A percentile compares a stretch with the other conserved stretches of the same genome.
These are phyloP conservation scores for Chondrostereum purpureum DNA, from an alignment of 1,284 basidiomycete genomes.

Conservation along the genomic window DNA sequence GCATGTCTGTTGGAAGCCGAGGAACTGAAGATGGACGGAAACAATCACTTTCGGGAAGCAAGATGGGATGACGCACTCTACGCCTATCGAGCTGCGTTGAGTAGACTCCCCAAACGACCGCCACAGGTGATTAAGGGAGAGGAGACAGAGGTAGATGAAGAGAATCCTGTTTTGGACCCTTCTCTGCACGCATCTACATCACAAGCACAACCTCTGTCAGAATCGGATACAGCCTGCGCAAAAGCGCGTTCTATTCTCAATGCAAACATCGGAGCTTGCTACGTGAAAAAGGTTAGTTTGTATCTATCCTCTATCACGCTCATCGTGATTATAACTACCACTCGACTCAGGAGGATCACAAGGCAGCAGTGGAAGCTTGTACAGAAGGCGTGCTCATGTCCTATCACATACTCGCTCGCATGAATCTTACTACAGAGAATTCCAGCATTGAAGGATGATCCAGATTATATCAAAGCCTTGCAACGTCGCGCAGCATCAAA, in stretches of 20 bases:
- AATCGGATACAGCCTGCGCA: slow-evolving; percentile 37
- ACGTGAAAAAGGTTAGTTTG: slow-evolving; percentile 65
- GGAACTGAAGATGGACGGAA: slow-evolving; percentile 56
- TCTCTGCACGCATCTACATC: slow-evolving; percentile 14
- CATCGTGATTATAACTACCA: not conserved
- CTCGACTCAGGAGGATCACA: slow-evolving; percentile 56
- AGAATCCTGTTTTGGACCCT: too few relatives aligned
- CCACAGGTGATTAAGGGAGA: slow-evolving; percentile 14
- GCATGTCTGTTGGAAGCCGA: slow-evolving; percentile 43
- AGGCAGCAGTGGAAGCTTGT: slow-evolving; percentile 71
- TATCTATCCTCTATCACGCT: too few relatives aligned
- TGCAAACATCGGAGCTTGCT: slow-evolving; percentile 78
- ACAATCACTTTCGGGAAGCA: slow-evolving; percentile 41
- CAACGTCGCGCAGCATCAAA: slow-evolving; percentile 84
- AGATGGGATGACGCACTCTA: slow-evolving; percentile 63
- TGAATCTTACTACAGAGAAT: too few relatives aligned
- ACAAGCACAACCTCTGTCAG: slow-evolving; percentile 22
- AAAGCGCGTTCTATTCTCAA: slow-evolving; percentile 63
- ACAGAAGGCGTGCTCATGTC: slow-evolving; percentile 57
- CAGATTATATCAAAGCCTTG: slow-evolving; percentile 80
- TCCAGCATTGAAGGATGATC: slow-evolving; percentile 84
- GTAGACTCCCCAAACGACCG: slow-evolving; percentile 45
- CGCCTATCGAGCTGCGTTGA: slow-evolving; percentile 54
- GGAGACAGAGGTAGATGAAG: too few relatives aligned
- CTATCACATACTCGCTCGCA: too few relatives aligned